Conservation (phyloP, 129 eudicot species). For the Pittosporum tobira region DNA sequence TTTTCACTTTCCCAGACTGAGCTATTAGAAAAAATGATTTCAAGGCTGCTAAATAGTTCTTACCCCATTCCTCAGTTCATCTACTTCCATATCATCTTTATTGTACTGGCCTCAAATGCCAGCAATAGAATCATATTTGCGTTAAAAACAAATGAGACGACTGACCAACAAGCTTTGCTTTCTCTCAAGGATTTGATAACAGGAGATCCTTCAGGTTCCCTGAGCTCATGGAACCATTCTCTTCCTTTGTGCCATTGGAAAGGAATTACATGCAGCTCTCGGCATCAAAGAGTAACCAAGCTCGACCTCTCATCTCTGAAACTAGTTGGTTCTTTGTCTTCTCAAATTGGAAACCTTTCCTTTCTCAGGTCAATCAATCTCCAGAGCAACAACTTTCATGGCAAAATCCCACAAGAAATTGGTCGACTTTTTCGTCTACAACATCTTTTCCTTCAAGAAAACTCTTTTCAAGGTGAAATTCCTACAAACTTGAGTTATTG, state of each 20-base stretch:
- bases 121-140: no score
- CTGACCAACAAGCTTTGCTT: not conserved
- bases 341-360: conserved; percentile 1
- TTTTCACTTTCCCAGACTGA: no score
- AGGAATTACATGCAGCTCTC: not conserved
- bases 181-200: not conserved
- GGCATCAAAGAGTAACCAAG: not conserved
- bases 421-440: not conserved
- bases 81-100: no score
- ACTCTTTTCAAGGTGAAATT: not conserved
- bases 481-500: not conserved
- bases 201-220: not conserved
- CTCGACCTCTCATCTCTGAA: not conserved
- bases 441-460: not conserved
- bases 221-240: not conserved
- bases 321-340: not conserved
- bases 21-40: no score
- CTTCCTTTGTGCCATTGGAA: conserved; percentile 6
- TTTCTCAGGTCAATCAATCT: not conserved
- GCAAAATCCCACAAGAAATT: not conserved
- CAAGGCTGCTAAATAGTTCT: no score
- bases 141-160: no score
- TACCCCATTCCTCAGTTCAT: no score
- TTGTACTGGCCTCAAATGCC: no score
- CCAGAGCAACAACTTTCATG: not conserved